Evolutionary conservation across 192 early-diverging fungal genomes (phyloP), one percentile per base, ranked within the genome.

Genomic region (Powellomyces hirtus): DNA sequence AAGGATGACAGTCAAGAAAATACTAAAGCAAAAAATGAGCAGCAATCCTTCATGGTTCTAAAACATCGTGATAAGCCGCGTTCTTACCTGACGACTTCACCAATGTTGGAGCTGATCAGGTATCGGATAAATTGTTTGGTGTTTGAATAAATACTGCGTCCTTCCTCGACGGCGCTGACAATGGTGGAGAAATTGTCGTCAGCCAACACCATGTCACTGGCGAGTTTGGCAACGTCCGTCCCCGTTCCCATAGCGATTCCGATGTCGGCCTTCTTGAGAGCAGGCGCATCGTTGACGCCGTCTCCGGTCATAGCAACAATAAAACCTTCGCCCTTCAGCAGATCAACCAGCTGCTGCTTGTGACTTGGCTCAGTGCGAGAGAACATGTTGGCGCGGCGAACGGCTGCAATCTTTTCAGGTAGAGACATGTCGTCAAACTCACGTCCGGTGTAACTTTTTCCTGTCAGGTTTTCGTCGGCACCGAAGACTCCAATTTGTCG

Each of bases 111-210:
- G 50, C 90, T 92, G 65, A 99, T 97, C 64, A 99, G 79, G 75
- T 99, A 98, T 31, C 95, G 91, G 77, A 98, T 97, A 52, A 99
- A 98, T 81, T 98, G 95, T 86, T 97, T 98, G 33, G 95, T 98
- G 81, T 99, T 99, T 78, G 93, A 92, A 87, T 97, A 99, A 75
- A 99, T 98, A 56, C 86, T 84, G 40, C 97, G 90, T 55, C 97
- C 97, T 79, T 99, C 96, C 68, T 96, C 93, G 10, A 99, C 96
- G 13, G 97, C 97, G 66, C 87, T 87, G 67, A 95, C 94, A 52
- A 99, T 98, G 34, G 95, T 98, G 29, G 94, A 88, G 87, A 99
- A 99, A 89, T 99, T 98, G 80, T 98, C 93, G 79, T 99, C 95
- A 5, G 94, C 92, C 31, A 99, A 82, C 26, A 98, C 92, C 95